Evolutionary conservation across 2,329 filamentous ascomycete species (phyloP).

Genomic region (Lachnellula suecica): DNA sequence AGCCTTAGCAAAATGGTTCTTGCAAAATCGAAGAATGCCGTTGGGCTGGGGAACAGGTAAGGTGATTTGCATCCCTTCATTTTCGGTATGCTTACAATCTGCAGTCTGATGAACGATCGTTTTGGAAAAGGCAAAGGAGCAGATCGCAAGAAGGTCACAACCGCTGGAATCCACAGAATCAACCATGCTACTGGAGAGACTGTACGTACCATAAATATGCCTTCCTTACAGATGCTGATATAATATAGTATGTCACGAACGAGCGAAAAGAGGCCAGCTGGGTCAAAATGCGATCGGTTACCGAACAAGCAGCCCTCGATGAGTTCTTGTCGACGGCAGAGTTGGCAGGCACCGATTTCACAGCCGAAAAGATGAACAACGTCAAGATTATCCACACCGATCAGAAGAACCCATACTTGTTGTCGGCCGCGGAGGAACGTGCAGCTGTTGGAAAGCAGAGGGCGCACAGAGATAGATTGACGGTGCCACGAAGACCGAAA

Average conservation of each 20-base stretch:
- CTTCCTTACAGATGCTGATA: slow-evolving; percentile 24
- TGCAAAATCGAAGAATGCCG: slow-evolving; percentile 91
- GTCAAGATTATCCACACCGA: slow-evolving; percentile 98
- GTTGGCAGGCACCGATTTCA: slow-evolving; percentile 97
- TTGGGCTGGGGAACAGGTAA: slow-evolving; percentile 82
- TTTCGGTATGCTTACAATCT: slow-evolving; percentile 4
- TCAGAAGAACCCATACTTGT: slow-evolving; percentile 90
- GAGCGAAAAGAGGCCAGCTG: slow-evolving; percentile 87
- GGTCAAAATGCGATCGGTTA: slow-evolving; percentile 99
- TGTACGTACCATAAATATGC: slow-evolving; percentile 36
- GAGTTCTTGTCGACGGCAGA: slow-evolving; percentile 96
- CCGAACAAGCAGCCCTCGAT: slow-evolving; percentile 92
- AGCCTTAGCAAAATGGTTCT: slow-evolving; percentile 55
- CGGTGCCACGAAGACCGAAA: slow-evolving; percentile 82
- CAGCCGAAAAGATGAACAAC: slow-evolving; percentile 97
- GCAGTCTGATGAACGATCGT: slow-evolving; percentile 93
- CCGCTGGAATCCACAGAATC: slow-evolving; percentile 57
- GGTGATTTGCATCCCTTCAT: background rate
- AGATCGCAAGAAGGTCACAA: slow-evolving; percentile 73
- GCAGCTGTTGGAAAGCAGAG: slow-evolving; percentile 77
- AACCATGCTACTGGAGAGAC: slow-evolving; percentile 79
- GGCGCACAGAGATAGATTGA: slow-evolving; percentile 74
- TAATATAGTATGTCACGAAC: slow-evolving; percentile 77
- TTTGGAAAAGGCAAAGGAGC: slow-evolving; percentile 90
- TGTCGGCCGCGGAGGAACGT: slow-evolving; percentile 82